Percentiles rank a stretch among this genome's conserved stretches.
phyloP scores from a whole-genome alignment of 805 yeast genomes.

The Zygoascus biomembranicola region DNA sequence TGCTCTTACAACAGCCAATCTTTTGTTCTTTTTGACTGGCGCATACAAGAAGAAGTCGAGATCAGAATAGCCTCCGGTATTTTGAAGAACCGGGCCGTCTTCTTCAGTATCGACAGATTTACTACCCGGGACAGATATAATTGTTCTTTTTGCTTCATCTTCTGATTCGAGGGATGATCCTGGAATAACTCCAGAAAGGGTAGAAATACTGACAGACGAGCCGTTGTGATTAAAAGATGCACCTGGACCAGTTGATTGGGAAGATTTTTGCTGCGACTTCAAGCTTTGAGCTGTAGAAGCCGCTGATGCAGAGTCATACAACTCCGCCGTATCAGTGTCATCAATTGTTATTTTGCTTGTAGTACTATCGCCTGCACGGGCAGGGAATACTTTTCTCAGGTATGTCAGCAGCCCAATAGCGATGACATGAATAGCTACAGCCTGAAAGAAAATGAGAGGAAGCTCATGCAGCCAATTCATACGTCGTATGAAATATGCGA shows the following conservation, averaged over 20 bases:
- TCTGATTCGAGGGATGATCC: slow-evolving; percentile 8
- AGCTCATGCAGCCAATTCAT: slow-evolving; percentile 23
- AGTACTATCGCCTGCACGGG: slow-evolving; percentile 1
- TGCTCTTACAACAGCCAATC: slow-evolving; percentile 18
- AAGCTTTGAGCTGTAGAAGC: neutral
- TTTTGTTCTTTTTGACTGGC: slow-evolving; percentile 22
- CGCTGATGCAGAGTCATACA: neutral
- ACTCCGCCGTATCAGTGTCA: neutral
- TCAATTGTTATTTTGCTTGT: slow-evolving; percentile 1
- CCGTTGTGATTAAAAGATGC: neutral
- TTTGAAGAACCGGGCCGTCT: neutral
- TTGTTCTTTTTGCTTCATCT: slow-evolving; percentile 13
- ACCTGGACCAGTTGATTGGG: neutral
- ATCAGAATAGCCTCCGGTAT: slow-evolving; percentile 6
- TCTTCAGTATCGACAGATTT: neutral
- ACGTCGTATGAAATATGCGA: slow-evolving; percentile 16
- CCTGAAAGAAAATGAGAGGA: slow-evolving; percentile 21
- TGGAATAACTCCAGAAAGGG: slow-evolving; percentile 10
- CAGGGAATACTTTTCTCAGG: slow-evolving; percentile 23
- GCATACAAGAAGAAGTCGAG: slow-evolving; percentile 15
- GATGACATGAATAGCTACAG: slow-evolving; percentile 28
- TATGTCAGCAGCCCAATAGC: slow-evolving; percentile 24
- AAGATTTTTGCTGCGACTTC: slow-evolving; percentile 5
- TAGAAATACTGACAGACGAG: neutral
- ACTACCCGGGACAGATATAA: slow-evolving; percentile 1